Percentiles rank a stretch among this genome's conserved stretches.
These are phyloP conservation scores for Rhodosporidiobolus odoratus DNA, from an alignment of 768 basidiomycete species.

Conservation along the genomic window DNA sequence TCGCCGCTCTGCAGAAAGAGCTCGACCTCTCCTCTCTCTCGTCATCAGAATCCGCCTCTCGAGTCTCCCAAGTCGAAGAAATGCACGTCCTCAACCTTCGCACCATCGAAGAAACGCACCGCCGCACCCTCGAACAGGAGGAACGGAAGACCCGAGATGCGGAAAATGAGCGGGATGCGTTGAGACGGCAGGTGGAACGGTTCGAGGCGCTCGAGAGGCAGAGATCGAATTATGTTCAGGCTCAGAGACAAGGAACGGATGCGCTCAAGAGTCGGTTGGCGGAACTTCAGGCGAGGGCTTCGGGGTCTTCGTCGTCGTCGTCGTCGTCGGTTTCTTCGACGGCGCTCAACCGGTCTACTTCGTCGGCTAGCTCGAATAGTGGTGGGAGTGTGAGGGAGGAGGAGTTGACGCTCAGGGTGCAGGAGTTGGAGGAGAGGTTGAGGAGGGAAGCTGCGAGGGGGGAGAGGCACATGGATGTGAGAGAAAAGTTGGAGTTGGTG, in stretches of 20 bases:
- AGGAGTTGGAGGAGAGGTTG: not conserved
- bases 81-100: too few relatives aligned
- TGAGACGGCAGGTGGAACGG: constrained; percentile 20
- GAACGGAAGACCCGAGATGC: too few relatives aligned
- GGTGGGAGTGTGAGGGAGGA: not conserved
- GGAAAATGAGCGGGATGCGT: not conserved
- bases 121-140: too few relatives aligned
- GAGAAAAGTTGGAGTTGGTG: not conserved
- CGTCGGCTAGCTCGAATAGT: not conserved
- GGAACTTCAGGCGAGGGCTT: constrained; percentile 8
- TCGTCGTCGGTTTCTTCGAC: not conserved
- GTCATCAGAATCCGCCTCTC: too few relatives aligned
- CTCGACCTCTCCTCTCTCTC: too few relatives aligned
- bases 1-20: too few relatives aligned
- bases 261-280: constrained; percentile 28
- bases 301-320: not conserved
- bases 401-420: not conserved
- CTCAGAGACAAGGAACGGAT: constrained; percentile 22
- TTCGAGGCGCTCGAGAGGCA: constrained; percentile 51
- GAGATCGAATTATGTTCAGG: constrained; percentile 61
- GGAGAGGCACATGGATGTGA: not conserved
- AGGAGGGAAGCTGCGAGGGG: not conserved
- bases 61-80: too few relatives aligned
- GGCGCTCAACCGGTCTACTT: not conserved
- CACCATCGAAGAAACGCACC: too few relatives aligned